phyloP scores from a whole-genome alignment of 2,329 filamentous ascomycete species.

The Colletotrichum sp. region DNA sequence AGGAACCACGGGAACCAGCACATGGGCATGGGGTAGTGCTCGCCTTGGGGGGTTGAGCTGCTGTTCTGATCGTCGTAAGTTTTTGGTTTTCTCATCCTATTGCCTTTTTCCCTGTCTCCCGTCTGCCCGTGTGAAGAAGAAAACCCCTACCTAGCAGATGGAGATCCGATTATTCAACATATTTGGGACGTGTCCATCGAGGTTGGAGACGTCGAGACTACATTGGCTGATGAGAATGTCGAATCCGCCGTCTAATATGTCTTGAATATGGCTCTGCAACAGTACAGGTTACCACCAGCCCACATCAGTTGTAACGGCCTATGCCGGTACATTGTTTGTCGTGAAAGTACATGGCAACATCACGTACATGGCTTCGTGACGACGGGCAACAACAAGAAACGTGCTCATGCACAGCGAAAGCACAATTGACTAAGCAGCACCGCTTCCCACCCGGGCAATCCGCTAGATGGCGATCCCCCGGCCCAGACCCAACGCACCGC shows the following conservation, averaged over 20 bases:
- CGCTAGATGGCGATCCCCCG: conserved; percentile 9
- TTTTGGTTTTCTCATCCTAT: conserved; percentile 2
- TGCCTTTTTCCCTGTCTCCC: not conserved
- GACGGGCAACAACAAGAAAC: not conserved
- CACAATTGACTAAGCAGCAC: not conserved
- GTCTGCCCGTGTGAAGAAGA: not conserved
- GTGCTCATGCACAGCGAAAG: not conserved
- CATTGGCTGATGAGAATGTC: not conserved
- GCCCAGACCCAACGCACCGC: not conserved
- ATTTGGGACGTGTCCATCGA: not conserved
- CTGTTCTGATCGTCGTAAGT: not conserved
- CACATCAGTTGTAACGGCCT: not conserved
- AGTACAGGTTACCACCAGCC: not conserved
- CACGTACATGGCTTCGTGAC: not conserved
- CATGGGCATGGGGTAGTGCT: not conserved
- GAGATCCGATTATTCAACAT: not conserved
- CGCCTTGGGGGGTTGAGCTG: not conserved
- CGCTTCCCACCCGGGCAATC: not conserved
- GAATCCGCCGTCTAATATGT: not conserved
- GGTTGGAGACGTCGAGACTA: not conserved
- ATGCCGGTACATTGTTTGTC: not conserved
- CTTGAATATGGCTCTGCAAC: not conserved
- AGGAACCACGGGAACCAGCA: not conserved
- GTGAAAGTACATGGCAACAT: not conserved
- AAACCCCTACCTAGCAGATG: not conserved